Conservation (phyloP, 441 rosid species). For the Kokia cookei region DNA sequence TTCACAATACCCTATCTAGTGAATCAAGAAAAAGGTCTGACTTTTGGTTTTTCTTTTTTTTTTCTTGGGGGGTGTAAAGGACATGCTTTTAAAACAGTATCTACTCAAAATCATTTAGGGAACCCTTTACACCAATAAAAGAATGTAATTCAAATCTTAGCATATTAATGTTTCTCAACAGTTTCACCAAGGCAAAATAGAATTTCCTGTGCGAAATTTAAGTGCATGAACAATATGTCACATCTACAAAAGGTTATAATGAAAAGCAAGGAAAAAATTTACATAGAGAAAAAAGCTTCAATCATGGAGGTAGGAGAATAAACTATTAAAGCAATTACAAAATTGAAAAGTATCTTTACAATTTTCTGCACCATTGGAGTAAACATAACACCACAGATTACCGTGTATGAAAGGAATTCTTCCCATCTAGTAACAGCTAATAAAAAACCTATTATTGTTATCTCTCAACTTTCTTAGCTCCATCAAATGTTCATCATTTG, state of each 20-base stretch:
- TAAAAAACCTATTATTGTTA: slow-evolving; percentile 33
- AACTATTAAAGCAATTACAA: not conserved
- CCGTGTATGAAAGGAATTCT: slow-evolving; percentile 6
- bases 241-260: not conserved
- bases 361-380: not conserved
- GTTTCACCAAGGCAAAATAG: not conserved
- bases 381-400: slow-evolving; percentile 2
- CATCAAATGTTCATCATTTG: slow-evolving; percentile 69
- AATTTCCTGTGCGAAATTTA: not conserved
- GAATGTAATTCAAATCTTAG: not conserved
- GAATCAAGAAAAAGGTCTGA: not conserved
- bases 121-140: not conserved
- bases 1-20: not conserved
- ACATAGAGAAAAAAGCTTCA: not conserved
- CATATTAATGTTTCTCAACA: not conserved
- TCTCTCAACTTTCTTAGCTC: slow-evolving; percentile 66
- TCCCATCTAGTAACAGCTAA: not conserved
- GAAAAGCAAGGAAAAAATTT: slow-evolving; percentile 2
- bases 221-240: not conserved
- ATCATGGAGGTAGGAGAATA: not conserved
- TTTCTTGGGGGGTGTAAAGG: not conserved
- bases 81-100: not conserved
- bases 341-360: not conserved
- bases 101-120: not conserved
- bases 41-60: too few species aligned